A percentile compares a stretch with the other conserved stretches of the same genome.
Evolutionary conservation across 75 land plant species (phyloP).

Genomic region (Ceratopteris richardii): DNA sequence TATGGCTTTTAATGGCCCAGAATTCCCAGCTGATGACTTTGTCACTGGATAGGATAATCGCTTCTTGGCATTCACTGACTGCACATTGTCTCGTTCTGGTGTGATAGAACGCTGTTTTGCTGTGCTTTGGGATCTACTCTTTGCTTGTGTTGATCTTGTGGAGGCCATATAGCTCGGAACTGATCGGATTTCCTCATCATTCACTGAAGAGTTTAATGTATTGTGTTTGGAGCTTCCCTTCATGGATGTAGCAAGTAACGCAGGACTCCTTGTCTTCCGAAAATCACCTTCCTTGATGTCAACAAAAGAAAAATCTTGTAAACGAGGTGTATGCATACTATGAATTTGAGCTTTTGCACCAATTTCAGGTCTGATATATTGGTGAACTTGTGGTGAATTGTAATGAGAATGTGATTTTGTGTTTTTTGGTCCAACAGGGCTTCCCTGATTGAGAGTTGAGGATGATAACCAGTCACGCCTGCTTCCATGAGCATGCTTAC

Average conservation of each 20-base stretch:
- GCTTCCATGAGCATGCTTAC: no score
- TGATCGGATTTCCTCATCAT: slow-evolving; percentile 24
- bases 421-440: no score
- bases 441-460: no score
- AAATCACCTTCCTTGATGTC: no score
- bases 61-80: slow-evolving; percentile 35
- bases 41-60: slow-evolving; percentile 23
- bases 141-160: slow-evolving; percentile 69
- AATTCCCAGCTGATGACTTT: slow-evolving; percentile 16
- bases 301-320: no score
- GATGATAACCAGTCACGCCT: no score
- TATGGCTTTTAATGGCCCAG: slow-evolving; percentile 22
- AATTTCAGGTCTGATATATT: no score
- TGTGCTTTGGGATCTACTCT: slow-evolving; percentile 65
- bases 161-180: slow-evolving; percentile 71
- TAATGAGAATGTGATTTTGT: no score
- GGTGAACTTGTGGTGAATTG: no score
- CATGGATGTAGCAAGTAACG: slow-evolving; percentile 31
- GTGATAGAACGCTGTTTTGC: slow-evolving; percentile 59
- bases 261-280: no score
- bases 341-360: no score
- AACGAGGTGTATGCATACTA: no score
- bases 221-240: slow-evolving; percentile 27
- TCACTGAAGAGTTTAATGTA: slow-evolving; percentile 48
- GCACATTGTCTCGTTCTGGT: slow-evolving; percentile 34